Conservation (phyloP, 1,284 basidiomycete species). For the Ceratobasidium sp. region DNA sequence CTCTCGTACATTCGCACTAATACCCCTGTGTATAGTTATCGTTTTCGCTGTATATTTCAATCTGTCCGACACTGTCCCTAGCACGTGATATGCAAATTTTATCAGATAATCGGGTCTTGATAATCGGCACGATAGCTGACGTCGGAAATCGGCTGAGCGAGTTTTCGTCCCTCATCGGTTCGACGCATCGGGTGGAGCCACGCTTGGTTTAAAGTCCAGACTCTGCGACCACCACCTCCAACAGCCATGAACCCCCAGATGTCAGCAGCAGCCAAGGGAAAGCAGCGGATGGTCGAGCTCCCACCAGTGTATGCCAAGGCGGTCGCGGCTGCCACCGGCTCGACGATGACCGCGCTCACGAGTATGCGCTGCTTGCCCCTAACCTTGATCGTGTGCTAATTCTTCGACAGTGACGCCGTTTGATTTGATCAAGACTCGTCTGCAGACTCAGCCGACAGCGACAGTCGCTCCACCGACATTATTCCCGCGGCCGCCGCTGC, state of each 20-base stretch:
- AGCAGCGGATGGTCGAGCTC: slow-evolving; percentile 30
- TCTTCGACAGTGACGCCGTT: slow-evolving; percentile 84
- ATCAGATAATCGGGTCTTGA: slow-evolving; percentile 20
- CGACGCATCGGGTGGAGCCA: slow-evolving; percentile 15
- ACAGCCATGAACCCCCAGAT: neutral
- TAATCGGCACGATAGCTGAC: slow-evolving; percentile 17
- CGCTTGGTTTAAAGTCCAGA: slow-evolving; percentile 3
- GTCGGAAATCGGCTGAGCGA: slow-evolving; percentile 29
- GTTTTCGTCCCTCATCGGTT: slow-evolving; percentile 35
- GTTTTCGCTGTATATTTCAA: slow-evolving; percentile 12
- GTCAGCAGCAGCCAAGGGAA: slow-evolving; percentile 24
- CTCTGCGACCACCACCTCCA: neutral
- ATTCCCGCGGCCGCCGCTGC: slow-evolving; percentile 58
- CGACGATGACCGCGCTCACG: slow-evolving; percentile 81
- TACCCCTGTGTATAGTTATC: slow-evolving; percentile 9
- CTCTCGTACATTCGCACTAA: slow-evolving; percentile 14
- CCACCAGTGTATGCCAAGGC: slow-evolving; percentile 74
- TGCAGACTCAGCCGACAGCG: slow-evolving; percentile 76
- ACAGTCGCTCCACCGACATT: slow-evolving; percentile 53
- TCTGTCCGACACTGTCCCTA: neutral
- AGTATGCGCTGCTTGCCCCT: slow-evolving; percentile 59
- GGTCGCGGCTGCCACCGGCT: slow-evolving; percentile 80
- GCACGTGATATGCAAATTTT: slow-evolving; percentile 22
- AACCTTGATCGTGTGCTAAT: neutral
- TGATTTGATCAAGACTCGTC: slow-evolving; percentile 91